Evolutionary conservation across 371 early-diverging fungal genomes (phyloP), one percentile per base, ranked within the genome.

Genomic region (Lichtheimia hyalospora): DNA sequence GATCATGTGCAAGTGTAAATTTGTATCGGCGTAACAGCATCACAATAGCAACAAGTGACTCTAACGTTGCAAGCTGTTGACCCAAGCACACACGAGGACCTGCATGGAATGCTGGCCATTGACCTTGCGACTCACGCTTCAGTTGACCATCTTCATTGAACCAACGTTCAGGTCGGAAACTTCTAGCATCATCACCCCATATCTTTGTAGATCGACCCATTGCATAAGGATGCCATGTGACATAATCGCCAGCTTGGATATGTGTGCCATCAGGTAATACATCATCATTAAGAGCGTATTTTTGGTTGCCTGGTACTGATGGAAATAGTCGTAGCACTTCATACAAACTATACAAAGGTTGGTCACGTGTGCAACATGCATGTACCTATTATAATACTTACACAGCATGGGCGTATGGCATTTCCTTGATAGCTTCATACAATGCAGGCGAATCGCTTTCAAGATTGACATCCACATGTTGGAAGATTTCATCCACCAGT

Each of bases 301-400:
- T 92, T 21, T 75, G 60, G 41, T 89, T 86, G 16, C 61, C 60
- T 12, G 93, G 92, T 1, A 93, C 91, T 4, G 85, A 80, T 1
- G 92, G 90, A 65, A 90, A 79, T 5, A 88, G 75, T 8, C 92
- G 79, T n/a, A 93, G 64, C 2, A 86, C 76, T 69, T 93, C 94
- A 46, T 76, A 75, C 56, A 81, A 71, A 67, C 75, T 74, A 50
- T 20, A 39, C 48, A 39, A 1, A 46, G 18, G 46, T 34, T 39
- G 23, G 14, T 34, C 46, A 25, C 49, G 20, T 6, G 39, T 52
- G 62, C 34, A 8, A 34, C 10, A 34, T 34, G 7, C 28, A 8
- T 10, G 28, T 7, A 28, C 28, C 28, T 52, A 63, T 51, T 3
- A 53, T 60, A 13, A 43, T 52, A 63, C 74, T 62, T 68, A 81